A percentile compares a stretch with the other conserved stretches of the same genome.
phyloP scores from a whole-genome alignment of 495 filamentous ascomycete genomes.

The Aspergillus heteromorphus region DNA sequence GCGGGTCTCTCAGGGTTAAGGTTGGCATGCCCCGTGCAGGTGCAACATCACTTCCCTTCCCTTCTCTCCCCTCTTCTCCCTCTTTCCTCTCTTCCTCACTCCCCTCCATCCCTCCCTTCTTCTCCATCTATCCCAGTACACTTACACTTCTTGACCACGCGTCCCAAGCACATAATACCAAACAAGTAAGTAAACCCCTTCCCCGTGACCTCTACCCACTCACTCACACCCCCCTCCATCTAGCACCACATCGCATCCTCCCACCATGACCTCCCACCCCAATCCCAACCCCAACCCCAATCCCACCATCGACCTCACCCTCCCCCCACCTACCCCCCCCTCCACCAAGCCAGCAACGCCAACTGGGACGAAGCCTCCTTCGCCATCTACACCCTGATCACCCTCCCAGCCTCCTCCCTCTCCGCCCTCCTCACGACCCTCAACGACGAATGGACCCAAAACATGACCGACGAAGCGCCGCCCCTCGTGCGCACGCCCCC shows the following conservation, averaged over 20 bases:
- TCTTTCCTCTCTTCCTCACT: background rate
- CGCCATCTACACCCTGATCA: conserved; percentile 1
- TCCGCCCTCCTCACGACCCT: background rate
- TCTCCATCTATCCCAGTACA: background rate
- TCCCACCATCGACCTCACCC: background rate
- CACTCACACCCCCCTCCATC: background rate
- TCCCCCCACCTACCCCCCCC: conserved; percentile 2
- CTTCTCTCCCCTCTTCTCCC: background rate
- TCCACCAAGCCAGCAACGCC: background rate
- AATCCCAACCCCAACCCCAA: background rate
- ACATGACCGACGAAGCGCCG: background rate
- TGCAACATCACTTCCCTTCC: no score
- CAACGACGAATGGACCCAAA: background rate
- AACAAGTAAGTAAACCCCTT: no score
- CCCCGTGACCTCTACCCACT: no score
- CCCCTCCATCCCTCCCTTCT: background rate
- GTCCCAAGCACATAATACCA: no score
- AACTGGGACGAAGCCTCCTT: conserved; percentile 5
- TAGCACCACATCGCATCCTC: background rate
- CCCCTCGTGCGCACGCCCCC: background rate
- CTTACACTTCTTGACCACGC: no score
- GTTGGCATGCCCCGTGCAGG: no score
- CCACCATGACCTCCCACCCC: no score
- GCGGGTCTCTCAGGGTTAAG: no score
- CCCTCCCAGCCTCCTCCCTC: background rate